Conservation (phyloP, 2,329 filamentous ascomycete species). For the Epichloe amarillans region DNA sequence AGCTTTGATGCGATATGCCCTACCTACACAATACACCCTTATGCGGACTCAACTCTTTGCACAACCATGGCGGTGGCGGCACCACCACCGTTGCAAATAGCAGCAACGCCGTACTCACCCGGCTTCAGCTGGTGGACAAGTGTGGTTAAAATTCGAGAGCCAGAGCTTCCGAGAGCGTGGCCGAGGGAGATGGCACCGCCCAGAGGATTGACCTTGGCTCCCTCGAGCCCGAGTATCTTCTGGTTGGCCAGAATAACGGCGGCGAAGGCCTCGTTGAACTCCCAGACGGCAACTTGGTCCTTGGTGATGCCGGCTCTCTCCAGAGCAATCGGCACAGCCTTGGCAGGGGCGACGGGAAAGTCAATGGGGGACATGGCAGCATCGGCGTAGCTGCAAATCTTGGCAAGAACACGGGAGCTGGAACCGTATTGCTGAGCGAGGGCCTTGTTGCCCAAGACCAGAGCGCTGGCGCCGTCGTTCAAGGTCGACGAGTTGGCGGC, state of each 20-base stretch:
- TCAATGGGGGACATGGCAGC: conserved; percentile 82
- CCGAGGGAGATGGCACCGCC: conserved; percentile 87
- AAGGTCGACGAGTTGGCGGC: conserved; percentile 89
- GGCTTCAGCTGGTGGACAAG: conserved; percentile 82
- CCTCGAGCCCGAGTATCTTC: conserved; percentile 74
- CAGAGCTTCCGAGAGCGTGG: conserved; percentile 86
- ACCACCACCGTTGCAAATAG: conserved; percentile 94
- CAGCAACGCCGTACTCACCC: conserved; percentile 87
- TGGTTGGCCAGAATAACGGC: conserved; percentile 90
- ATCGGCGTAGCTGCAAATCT: conserved; percentile 75
- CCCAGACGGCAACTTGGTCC: conserved; percentile 88
- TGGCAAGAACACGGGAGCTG: conserved; percentile 70
- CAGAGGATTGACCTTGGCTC: conserved; percentile 71
- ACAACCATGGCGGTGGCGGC: conserved; percentile 86
- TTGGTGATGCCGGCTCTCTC: conserved; percentile 80
- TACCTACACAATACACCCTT: conserved; percentile 2
- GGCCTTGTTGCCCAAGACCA: conserved; percentile 72
- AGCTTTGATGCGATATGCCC: neutral
- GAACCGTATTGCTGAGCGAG: conserved; percentile 69
- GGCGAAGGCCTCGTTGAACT: conserved; percentile 97
- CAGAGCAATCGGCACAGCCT: conserved; percentile 82
- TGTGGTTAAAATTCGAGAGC: conserved; percentile 79
- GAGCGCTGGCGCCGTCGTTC: conserved; percentile 84
- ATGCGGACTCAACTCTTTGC: conserved; percentile 57
- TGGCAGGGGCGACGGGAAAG: conserved; percentile 84